A percentile compares a stretch with the other conserved stretches of the same genome.
These are phyloP conservation scores for Solanum bulbocastanum DNA, from an alignment of 257 asterid genomes.

Conservation along the genomic window DNA sequence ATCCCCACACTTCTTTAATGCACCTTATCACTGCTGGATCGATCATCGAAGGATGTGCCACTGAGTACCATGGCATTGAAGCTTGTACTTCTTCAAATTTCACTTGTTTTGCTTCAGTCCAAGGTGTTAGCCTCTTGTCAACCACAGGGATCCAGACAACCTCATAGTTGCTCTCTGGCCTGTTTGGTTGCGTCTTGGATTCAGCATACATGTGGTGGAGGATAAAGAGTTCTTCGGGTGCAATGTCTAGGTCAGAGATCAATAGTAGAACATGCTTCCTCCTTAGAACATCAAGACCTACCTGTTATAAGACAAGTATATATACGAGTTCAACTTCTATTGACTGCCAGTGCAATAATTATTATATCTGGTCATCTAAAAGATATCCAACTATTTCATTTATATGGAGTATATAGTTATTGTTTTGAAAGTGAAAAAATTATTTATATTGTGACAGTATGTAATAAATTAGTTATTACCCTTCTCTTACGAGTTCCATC, in stretches of 20 bases:
- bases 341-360: no score
- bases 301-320: conserved; percentile 19
- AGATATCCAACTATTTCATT: no score
- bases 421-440: no score
- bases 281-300: conserved; percentile 46
- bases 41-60: conserved; percentile 50
- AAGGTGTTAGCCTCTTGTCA: conserved; percentile 14
- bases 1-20: conserved; percentile 44
- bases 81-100: conserved; percentile 32
- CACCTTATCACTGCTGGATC: conserved; percentile 54
- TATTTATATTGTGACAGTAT: no score
- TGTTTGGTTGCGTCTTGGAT: conserved; percentile 24
- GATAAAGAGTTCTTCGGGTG: conserved; percentile 56
- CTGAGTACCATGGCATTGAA: conserved; percentile 79
- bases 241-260: conserved; percentile 60
- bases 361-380: no score
- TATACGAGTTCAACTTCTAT: background rate
- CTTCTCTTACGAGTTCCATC: background rate
- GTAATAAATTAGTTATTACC: background rate
- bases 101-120: conserved; percentile 11
- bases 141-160: conserved; percentile 75
- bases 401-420: no score
- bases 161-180: conserved; percentile 52
- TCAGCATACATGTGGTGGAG: conserved; percentile 63
- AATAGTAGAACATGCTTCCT: conserved; percentile 60